Evolutionary conservation across 2,329 filamentous ascomycete species (phyloP), one percentile per base, ranked within the genome.

Genomic region (Cryphonectria naterciae): DNA sequence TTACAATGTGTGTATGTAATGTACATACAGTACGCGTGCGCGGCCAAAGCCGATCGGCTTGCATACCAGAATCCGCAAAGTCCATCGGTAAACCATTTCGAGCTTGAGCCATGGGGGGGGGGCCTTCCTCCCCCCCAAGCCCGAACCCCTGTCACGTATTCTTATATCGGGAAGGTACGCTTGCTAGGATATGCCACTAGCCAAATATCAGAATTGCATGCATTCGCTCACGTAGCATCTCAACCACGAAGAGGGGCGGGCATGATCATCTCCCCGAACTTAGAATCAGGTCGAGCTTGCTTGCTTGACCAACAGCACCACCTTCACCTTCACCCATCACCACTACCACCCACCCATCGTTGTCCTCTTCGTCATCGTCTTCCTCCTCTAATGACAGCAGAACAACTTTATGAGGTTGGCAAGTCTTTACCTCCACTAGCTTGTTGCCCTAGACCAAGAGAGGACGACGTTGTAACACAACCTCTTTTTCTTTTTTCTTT

Each of bases 381-480:
- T 39, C 7, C 11, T 39, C 37, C 10, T 39, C 11, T 39, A 10
- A 39, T 39, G 37, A 10, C 10, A 11, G 37, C 37, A 39, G 37
- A 39, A 39, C 37, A 39, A 5, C 52, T 28, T 56, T 25, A n/a
- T 4, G 13, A 28, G 52, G n/a, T 17, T 2, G n/a, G 52, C 25
- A 28, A 17, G 10, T 32, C 54, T 58, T 58, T 58, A 58, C 54
- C 28, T 58, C 28, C 25, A 32, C 54, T 19, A 19, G 25, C 54
- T 58, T 58, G 28, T 2, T 58, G 54, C 54, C 54, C 54, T 58
- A 58, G 28, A 17, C 54, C 54, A 5, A 58, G 54, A 35, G 13
- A 5, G 54, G 54, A 58, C 54, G 25, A 19, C 54, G 54, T 32
- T 58, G 54, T 32, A 58, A 58, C 54, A 58, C 54, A 58, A 35